Base-by-base conservation (phyloP, 2,329 filamentous ascomycete genomes). In the Sphaerulina vaccinii region DNA sequence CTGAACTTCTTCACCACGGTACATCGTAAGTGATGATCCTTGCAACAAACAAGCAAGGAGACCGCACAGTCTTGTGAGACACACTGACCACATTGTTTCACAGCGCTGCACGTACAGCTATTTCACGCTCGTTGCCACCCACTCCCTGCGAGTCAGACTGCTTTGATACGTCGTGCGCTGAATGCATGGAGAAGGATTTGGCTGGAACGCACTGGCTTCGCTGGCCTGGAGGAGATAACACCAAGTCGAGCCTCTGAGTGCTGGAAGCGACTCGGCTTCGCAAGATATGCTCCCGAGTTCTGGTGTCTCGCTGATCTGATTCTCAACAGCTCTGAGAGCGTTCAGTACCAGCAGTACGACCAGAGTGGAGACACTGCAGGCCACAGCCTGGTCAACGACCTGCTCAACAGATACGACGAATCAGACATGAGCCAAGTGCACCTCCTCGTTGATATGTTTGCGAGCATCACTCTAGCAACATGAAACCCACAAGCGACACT, bases 101-200 rank as follows among this genome's bases (percentile, higher is more conserved):
- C 36, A 49, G 45, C 37, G 11, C 24, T 49, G 4, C 35, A 49
- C 18, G 45, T 40, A 8, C 35, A 49, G 23, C 45, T 49, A 6
- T 49, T 49, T 21, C 45, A 49, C 33, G 45, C 45, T 19, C 45
- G 45, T 24, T 49, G 36, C 7, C 45, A 49, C 32, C 45, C 45
- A 6, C 27, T 49, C 9, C 45, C 45, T 13, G 18, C 45, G 1
- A 49, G 45, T 40, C 45, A 49, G 22, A 49, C 36, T 18, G 35
- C 45, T 3, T 38, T 40, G n/a, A 18, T 49, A 10, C 15, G 24
- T 32, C 45, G 27, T n/a, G 45, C 45, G 2, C 23, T 49, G 2
- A 27, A 49, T 15, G 19, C 35, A 13, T 49, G 45, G 45, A 49
- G 45, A 29, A 32, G 13, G 24, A 33, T 40, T 6, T 49, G 45